phyloP scores from a whole-genome alignment of 2,329 filamentous ascomycete genomes.

The Corinectria fuckeliana region DNA sequence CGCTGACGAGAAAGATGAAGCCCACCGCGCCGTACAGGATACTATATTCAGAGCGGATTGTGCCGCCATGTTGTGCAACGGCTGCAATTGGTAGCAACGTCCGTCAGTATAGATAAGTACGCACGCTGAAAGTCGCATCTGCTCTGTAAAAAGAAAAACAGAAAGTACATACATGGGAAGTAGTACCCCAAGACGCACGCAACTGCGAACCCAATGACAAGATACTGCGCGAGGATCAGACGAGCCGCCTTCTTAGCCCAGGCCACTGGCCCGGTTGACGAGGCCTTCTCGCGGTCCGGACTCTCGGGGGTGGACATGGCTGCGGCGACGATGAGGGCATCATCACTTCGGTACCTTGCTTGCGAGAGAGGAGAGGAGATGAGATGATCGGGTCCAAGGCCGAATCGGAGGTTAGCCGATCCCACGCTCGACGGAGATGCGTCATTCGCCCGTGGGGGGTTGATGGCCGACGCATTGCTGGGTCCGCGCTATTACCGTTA shows the following conservation, averaged over 20 bases:
- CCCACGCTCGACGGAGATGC: not conserved
- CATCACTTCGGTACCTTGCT: not conserved
- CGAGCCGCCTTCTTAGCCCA: constrained; percentile 29
- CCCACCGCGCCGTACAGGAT: constrained; percentile 73
- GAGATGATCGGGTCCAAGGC: not conserved
- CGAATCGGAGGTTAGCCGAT: constrained; percentile 4
- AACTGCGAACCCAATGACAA: constrained; percentile 66
- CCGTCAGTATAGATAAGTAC: constrained; percentile 15
- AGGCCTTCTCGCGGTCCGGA: constrained; percentile 7
- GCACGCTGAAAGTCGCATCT: not conserved
- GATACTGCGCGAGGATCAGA: constrained; percentile 65
- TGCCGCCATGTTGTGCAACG: constrained; percentile 55
- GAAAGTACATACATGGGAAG: constrained; percentile 49
- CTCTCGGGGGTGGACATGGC: constrained; percentile 28
- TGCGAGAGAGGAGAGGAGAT: not conserved
- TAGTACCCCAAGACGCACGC: constrained; percentile 54
- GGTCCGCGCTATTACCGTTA: constrained; percentile 34
- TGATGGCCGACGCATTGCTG: constrained; percentile 12
- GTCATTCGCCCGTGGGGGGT: constrained; percentile 11
- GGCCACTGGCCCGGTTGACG: not conserved
- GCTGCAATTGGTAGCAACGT: constrained; percentile 37
- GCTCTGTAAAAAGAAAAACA: not conserved
- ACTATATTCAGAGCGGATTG: constrained; percentile 61
- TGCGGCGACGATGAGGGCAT: not conserved
- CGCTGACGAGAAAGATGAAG: constrained; percentile 74